Evolutionary conservation across 441 rosid genomes (phyloP).

Genomic region (Gossypium gossypioides): DNA sequence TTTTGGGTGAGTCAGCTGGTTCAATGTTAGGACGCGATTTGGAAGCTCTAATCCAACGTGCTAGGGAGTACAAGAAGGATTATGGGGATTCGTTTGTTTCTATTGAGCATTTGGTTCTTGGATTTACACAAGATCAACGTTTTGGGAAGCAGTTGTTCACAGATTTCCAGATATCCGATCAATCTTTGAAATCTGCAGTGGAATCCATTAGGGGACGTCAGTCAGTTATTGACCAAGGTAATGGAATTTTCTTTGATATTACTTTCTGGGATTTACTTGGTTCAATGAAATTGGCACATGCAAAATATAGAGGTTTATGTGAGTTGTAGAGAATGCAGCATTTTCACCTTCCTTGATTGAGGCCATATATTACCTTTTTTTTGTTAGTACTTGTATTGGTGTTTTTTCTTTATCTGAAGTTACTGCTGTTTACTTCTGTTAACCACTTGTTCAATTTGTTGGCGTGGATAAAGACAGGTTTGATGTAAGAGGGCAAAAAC

Average conservation of each 20-base stretch:
- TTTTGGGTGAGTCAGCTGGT: slow-evolving; percentile 79
- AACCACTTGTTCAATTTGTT: background rate
- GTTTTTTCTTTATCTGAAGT: background rate
- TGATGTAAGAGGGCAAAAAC: background rate
- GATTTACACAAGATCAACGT: slow-evolving; percentile 62
- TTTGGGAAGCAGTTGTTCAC: slow-evolving; percentile 81
- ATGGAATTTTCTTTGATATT: background rate
- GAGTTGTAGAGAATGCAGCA: background rate
- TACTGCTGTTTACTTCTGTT: background rate
- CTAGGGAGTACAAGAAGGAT: slow-evolving; percentile 80
- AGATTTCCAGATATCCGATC: slow-evolving; percentile 72
- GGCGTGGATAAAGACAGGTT: background rate
- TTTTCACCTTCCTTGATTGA: background rate
- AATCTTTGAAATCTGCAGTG: slow-evolving; percentile 64
- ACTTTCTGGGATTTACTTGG: background rate
- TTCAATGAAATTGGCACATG: background rate
- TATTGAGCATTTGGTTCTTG: slow-evolving; percentile 95
- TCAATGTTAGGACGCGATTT: slow-evolving; percentile 94
- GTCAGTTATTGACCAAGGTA: slow-evolving; percentile 95
- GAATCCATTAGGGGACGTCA: slow-evolving; percentile 92
- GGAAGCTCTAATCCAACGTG: slow-evolving; percentile 75
- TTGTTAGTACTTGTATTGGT: background rate
- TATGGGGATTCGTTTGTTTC: slow-evolving; percentile 86
- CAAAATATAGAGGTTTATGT: background rate
- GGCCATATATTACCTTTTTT: background rate